These are phyloP conservation scores for Nicotiana paniculata DNA, from an alignment of 257 asterid species.

Conservation along the genomic window DNA sequence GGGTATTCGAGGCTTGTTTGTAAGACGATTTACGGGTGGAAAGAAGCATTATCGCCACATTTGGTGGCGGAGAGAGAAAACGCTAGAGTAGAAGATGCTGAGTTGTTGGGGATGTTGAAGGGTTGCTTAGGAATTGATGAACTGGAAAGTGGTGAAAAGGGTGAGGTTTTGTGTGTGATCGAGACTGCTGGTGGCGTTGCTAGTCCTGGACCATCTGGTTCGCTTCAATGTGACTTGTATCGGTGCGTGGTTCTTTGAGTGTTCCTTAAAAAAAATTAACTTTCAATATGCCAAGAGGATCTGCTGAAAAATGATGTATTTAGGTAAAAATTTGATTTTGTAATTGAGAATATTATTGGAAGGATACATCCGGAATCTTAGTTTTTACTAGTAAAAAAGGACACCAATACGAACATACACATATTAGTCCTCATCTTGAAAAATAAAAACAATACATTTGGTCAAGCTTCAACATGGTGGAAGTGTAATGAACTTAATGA, in stretches of 20 bases:
- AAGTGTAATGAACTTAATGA: background rate
- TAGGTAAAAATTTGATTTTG: background rate
- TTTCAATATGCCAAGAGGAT: background rate
- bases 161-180: conserved; percentile 54
- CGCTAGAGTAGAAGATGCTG: conserved; percentile 51
- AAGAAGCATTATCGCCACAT: conserved; percentile 84
- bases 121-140: conserved; percentile 41
- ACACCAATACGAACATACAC: background rate
- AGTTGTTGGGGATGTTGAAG: conserved; percentile 57
- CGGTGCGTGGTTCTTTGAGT: conserved; percentile 34
- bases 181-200: conserved; percentile 99
- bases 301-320: background rate
- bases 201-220: conserved; percentile 93
- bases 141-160: conserved; percentile 19
- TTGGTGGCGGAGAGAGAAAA: conserved; percentile 82
- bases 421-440: background rate
- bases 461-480: background rate
- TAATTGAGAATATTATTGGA: background rate
- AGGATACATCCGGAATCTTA: background rate
- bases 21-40: conserved; percentile 80
- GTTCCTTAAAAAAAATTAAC: background rate
- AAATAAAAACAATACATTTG: background rate
- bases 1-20: conserved; percentile 57
- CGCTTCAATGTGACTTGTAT: conserved; percentile 88
- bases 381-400: background rate